Base-by-base conservation (phyloP, 805 yeast genomes). In the Priceomyces fermenticarens region DNA sequence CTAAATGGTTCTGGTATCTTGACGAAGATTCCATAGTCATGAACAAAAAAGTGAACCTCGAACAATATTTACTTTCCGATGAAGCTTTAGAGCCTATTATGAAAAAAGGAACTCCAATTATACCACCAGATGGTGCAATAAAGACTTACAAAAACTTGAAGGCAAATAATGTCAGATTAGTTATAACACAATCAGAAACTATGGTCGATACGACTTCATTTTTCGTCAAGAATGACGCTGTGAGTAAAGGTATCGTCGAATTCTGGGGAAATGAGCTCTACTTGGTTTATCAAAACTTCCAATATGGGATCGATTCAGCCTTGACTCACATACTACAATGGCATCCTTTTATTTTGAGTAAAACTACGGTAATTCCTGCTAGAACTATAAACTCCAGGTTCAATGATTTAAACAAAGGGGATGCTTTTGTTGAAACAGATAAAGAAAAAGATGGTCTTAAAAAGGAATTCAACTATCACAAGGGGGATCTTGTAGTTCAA, bases 1-100 rank as follows among this genome's bases (percentile, higher is more conserved):
- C 97, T n/a, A 80, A 87, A 58, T 85, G 88, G 72, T 83, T 90
- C 55, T 87, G 97, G 93, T 90, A 81, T 55, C 57, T 93, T 33
- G 96, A 88, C 58, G 78, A 85, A 49, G 80, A 83, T 53, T 80
- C 91, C 0, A 63, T 88, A 39, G 81, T 91, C 42, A 84, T 86
- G 88, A 78, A 87, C 45, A 67, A 80, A 43, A 75, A 76, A 38
- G 68, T 83, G 30, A 79, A 86, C 44, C 54, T 91, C 27, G 64
- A 74, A 35, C 67, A 77, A 15, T 80, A 83, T 48, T 58, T 91
- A 33, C 61, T 88, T 39, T 71, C 75, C 20, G 78, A 82, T 4
- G 75, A 72, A n/a, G 72, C 77, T 6, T 67, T 91, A 47, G 80
- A 78, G 27, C 76, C 80, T 33, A 75, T 83, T 29, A 75, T 85